Evolutionary conservation across 2,329 filamentous ascomycete genomes (phyloP).

Genomic region (Cercospora sp.): DNA sequence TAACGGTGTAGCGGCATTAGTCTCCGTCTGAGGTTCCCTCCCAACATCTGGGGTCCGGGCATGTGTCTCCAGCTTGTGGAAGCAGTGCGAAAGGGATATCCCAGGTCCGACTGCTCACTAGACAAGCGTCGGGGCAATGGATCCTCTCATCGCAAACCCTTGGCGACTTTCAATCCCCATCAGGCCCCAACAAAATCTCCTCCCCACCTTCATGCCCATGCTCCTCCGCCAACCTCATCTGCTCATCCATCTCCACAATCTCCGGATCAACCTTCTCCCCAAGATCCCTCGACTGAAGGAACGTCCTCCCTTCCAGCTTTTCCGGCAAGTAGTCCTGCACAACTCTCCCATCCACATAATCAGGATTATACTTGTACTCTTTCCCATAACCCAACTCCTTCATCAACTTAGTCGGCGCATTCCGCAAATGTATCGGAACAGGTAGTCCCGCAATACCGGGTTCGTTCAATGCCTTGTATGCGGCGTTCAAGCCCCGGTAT

Average conservation of each 20-base stretch:
- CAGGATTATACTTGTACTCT: slow-evolving; percentile 95
- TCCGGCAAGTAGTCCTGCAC: slow-evolving; percentile 89
- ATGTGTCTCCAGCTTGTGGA: no score
- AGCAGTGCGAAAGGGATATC: no score
- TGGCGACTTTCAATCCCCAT: slow-evolving; percentile 8
- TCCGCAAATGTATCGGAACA: slow-evolving; percentile 83
- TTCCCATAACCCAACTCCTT: slow-evolving; percentile 86
- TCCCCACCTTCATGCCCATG: slow-evolving; percentile 26
- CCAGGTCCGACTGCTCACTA: no score
- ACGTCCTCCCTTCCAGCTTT: slow-evolving; percentile 65
- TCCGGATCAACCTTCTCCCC: slow-evolving; percentile 72
- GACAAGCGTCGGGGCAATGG: no score
- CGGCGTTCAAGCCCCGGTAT: slow-evolving; percentile 80
- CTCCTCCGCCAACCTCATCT: slow-evolving; percentile 23
- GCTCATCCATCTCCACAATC: slow-evolving; percentile 30
- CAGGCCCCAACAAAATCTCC: slow-evolving; percentile 10
- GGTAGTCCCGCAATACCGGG: slow-evolving; percentile 79
- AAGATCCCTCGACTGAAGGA: slow-evolving; percentile 77
- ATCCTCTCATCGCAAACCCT: neutral
- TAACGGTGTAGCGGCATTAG: no score
- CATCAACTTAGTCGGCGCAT: slow-evolving; percentile 91
- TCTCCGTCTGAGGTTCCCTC: no score
- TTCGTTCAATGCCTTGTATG: slow-evolving; percentile 74
- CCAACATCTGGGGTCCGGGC: neutral
- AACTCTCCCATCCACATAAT: slow-evolving; percentile 79